phyloP scores from a whole-genome alignment of 1,139 yeast species.

The Sugiyamaella paludigena region DNA sequence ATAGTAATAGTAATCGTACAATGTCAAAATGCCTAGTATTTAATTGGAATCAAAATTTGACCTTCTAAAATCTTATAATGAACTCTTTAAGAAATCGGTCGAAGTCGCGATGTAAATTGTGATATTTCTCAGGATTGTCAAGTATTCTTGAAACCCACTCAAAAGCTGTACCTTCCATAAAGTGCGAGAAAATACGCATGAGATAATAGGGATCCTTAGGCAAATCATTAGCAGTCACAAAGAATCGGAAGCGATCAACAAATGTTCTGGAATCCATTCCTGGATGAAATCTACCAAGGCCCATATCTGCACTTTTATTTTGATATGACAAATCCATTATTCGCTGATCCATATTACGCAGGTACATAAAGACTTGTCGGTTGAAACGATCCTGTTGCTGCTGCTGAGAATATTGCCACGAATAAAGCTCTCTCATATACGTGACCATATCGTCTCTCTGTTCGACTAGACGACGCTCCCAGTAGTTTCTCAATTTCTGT shows the following conservation, averaged over 20 bases:
- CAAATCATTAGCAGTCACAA: constrained; percentile 7
- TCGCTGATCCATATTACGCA: constrained; percentile 11
- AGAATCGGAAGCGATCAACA: constrained; percentile 8
- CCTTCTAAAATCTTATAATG: neutral
- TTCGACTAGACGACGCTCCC: constrained; percentile 1
- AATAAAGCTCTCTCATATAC: constrained; percentile 7
- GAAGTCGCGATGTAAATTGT: constrained; percentile 2
- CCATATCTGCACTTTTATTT: constrained; percentile 3
- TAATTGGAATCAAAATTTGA: no score
- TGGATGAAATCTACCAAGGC: constrained; percentile 9
- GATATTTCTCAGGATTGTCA: constrained; percentile 6
- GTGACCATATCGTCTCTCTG: constrained; percentile 6
- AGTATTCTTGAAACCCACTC: constrained; percentile 10
- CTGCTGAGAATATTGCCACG: constrained; percentile 13
- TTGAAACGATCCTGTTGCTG: constrained; percentile 1
- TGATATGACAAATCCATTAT: constrained; percentile 5
- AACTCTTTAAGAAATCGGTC: constrained; percentile 8
- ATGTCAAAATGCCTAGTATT: no score
- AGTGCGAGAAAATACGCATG: constrained; percentile 10
- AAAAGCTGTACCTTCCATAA: constrained; percentile 10
- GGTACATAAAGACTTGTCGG: constrained; percentile 3
- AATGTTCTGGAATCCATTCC: constrained; percentile 11
- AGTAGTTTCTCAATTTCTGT: constrained; percentile 1
- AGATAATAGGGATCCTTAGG: constrained; percentile 9
- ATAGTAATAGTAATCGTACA: no score